Percentiles rank a stretch among this genome's conserved stretches.
Conservation (phyloP, 306 rosid species). For the Fagus crenata region DNA sequence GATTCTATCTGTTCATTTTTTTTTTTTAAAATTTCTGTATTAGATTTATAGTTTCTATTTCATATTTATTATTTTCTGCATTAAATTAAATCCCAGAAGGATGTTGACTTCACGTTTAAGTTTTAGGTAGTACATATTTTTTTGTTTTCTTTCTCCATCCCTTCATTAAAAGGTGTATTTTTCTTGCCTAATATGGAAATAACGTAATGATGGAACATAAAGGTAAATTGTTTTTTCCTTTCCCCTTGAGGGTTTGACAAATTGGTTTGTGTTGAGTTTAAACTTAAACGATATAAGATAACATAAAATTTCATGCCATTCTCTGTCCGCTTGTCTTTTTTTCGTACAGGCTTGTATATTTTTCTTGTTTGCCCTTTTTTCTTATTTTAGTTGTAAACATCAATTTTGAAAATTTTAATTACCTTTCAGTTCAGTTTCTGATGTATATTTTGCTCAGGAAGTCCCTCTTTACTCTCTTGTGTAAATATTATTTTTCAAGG, state of each 20-base stretch:
- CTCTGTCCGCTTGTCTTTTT: constrained; percentile 19
- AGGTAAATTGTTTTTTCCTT: not conserved
- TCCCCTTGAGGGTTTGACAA: too few relatives aligned
- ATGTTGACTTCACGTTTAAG: not conserved
- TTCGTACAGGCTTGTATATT: not conserved
- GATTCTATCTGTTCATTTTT: not conserved
- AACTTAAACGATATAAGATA: not conserved
- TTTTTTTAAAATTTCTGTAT: not conserved
- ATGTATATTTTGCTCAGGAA: too few relatives aligned
- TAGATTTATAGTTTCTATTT: not conserved
- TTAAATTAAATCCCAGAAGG: not conserved
- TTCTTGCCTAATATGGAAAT: not conserved
- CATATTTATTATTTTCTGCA: not conserved
- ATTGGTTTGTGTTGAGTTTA: too few relatives aligned
- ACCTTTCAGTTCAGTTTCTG: not conserved
- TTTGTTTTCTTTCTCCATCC: not conserved
- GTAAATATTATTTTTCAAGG: not conserved
- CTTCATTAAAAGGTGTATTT: not conserved
- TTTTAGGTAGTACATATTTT: not conserved
- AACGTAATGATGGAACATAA: not conserved
- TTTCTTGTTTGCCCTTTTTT: constrained; percentile 1
- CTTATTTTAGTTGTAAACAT: not conserved
- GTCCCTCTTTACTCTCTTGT: not conserved
- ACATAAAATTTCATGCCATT: not conserved
- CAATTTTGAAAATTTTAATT: not conserved